Base-by-base conservation (phyloP, 2,329 filamentous ascomycete genomes). In the Alternaria postmessia region DNA sequence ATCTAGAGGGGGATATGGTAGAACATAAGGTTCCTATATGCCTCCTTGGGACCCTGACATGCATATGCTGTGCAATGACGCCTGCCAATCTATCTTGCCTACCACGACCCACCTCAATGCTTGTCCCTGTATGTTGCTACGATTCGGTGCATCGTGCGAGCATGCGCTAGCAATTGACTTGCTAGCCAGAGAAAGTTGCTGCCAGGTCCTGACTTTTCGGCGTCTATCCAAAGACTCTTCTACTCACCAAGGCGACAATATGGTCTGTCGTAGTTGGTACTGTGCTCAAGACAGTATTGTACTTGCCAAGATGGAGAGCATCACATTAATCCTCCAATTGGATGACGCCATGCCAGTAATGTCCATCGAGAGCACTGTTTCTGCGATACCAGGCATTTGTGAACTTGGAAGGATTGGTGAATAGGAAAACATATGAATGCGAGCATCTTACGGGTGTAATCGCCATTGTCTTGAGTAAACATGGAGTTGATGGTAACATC, bases 71-170 rank as follows among this genome's bases (percentile, higher is more conserved):
- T 34, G 28, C 36, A 48, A 56, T 51, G 46, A 42, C 44, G 38
- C 18, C 54, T 43, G 44, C 54, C 44, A 51, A 43, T 51, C 26
- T 51, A 56, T 43, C 18, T n/a, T 51, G 20, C 34, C 20, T 43
- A 56, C 28, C 44, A 38, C 5, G 39, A 20, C 53, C 53, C 53
- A 38, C 44, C 26, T 30, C 7, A 8, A 26, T 41, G 18, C 51
- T 24, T 51, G 46, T 49, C 46, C n/a, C 5, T 16, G 2, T 24
- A 8, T 36, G 6, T 26, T 26, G 2, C 46, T 36, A 12, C 3
- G 20, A 26, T n/a, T 8, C 26, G 22, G 12, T 36, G 20, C 20
- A 26, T 49, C 14, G 46, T 49, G 20, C 46, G 46, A 49, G 8
- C 8, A n/a, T 34, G 14, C 46, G 8, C 46, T 36, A 36, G 22